Evolutionary conservation across 352 stramenopile genomes (phyloP).

Genomic region (Halophytophthora batemanensis): DNA sequence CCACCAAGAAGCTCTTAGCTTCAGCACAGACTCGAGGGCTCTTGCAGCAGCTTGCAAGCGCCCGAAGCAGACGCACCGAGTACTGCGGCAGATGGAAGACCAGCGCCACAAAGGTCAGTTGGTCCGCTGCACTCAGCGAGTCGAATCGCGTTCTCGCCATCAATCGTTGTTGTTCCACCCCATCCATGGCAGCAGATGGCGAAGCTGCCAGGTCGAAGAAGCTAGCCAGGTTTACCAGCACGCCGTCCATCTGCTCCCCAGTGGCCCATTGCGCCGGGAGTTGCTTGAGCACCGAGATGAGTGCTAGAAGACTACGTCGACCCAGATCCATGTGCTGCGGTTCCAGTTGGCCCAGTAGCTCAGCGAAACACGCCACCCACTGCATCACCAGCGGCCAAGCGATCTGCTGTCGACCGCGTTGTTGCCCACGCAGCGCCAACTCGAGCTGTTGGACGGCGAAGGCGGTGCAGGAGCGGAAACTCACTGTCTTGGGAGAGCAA

Average conservation of each 20-base stretch:
- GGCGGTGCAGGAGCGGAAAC: constrained; percentile 68
- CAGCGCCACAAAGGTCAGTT: constrained; percentile 69
- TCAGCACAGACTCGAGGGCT: constrained; percentile 49
- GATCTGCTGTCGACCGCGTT: constrained; percentile 20
- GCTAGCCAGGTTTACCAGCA: constrained; percentile 52
- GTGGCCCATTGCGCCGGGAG: constrained; percentile 49
- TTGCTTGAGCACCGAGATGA: constrained; percentile 79
- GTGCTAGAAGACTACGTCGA: constrained; percentile 52
- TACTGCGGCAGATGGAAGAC: constrained; percentile 77
- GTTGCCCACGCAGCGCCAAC: constrained; percentile 31
- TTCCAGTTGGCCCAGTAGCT: constrained; percentile 59
- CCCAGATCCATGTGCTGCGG: constrained; percentile 56
- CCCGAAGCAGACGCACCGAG: constrained; percentile 60
- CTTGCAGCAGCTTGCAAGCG: constrained; percentile 75
- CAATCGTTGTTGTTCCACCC: constrained; percentile 24
- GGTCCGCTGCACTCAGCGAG: constrained; percentile 38
- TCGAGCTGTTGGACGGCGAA: constrained; percentile 68
- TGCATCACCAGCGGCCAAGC: constrained; percentile 63
- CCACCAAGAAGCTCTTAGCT: constrained; percentile 81
- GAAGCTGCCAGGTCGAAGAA: constrained; percentile 59
- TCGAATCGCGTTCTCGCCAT: constrained; percentile 47
- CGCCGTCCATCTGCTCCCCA: constrained; percentile 43
- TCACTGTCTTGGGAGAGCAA: constrained; percentile 65
- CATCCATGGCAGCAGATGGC: constrained; percentile 20
- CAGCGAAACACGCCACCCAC: constrained; percentile 69